Evolutionary conservation across 2,329 filamentous ascomycete species (phyloP).

Genomic region (Ophiocordyceps camponoti-rufipedis): DNA sequence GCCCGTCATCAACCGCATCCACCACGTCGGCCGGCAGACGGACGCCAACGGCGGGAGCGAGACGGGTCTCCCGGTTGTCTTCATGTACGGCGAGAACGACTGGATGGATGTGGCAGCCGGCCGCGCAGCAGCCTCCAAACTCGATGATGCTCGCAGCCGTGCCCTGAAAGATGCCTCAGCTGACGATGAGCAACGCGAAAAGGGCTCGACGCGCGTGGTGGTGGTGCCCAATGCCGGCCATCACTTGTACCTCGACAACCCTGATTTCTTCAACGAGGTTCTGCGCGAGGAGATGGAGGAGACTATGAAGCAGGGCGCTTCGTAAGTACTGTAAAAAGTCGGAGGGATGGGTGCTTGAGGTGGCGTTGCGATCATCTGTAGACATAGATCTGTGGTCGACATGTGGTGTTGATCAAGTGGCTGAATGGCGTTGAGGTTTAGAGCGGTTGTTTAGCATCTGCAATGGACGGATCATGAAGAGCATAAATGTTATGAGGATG

Average conservation of each 20-base stretch:
- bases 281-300: slow-evolving; percentile 35
- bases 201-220: slow-evolving; percentile 66
- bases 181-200: slow-evolving; percentile 54
- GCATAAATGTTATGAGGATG: too few relatives aligned
- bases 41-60: slow-evolving; percentile 13
- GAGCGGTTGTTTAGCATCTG: too few relatives aligned
- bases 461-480: too few relatives aligned
- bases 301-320: slow-evolving; percentile 13
- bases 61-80: slow-evolving; percentile 62
- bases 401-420: too few relatives aligned
- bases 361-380: too few relatives aligned
- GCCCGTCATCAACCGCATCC: slow-evolving; percentile 73
- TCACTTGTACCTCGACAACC: slow-evolving; percentile 41
- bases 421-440: too few relatives aligned
- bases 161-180: slow-evolving; percentile 41
- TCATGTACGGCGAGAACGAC: slow-evolving; percentile 96
- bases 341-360: too few relatives aligned
- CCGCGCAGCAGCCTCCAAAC: slow-evolving; percentile 58
- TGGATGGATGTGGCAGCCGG: slow-evolving; percentile 97
- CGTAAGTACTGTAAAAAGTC: too few relatives aligned
- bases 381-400: too few relatives aligned
- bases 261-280: slow-evolving; percentile 36
- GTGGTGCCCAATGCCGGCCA: slow-evolving; percentile 48
- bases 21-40: slow-evolving; percentile 63
- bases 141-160: slow-evolving; percentile 47